phyloP scores from a whole-genome alignment of 257 asterid species.

The Misopates orontium region DNA sequence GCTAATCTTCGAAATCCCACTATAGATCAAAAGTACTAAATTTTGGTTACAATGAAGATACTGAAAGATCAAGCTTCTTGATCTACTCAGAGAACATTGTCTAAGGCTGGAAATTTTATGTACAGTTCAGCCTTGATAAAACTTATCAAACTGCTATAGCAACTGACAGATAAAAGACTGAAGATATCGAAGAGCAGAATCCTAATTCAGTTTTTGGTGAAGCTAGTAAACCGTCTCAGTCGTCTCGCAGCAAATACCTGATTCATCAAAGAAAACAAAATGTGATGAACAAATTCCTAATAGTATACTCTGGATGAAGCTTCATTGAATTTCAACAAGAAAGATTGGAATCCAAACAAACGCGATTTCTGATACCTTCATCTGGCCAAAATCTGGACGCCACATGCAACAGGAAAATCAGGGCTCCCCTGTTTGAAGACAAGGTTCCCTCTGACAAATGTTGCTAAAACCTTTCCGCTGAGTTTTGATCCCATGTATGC shows the following conservation, averaged over 20 bases:
- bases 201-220: too few species aligned
- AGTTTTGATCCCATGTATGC: conserved; percentile 90
- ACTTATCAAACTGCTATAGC: too few species aligned
- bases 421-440: conserved; percentile 68
- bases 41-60: too few species aligned
- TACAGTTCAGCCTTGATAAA: too few species aligned
- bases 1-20: too few species aligned
- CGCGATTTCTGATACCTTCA: conserved; percentile 16
- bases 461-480: conserved; percentile 69
- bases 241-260: conserved; percentile 21
- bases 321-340: not conserved
- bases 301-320: not conserved
- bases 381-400: conserved; percentile 57
- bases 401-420: conserved; percentile 69
- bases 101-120: too few species aligned
- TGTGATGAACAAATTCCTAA: not conserved
- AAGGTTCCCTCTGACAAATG: conserved; percentile 76
- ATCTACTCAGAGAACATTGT: too few species aligned
- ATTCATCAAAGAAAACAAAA: not conserved
- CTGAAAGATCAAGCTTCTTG: too few species aligned
- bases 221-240: too few species aligned
- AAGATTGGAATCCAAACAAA: not conserved
- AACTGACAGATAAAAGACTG: too few species aligned
- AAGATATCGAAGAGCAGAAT: too few species aligned
- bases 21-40: too few species aligned